Conservation (phyloP, 768 basidiomycete species). For the Mycena leptocephala region DNA sequence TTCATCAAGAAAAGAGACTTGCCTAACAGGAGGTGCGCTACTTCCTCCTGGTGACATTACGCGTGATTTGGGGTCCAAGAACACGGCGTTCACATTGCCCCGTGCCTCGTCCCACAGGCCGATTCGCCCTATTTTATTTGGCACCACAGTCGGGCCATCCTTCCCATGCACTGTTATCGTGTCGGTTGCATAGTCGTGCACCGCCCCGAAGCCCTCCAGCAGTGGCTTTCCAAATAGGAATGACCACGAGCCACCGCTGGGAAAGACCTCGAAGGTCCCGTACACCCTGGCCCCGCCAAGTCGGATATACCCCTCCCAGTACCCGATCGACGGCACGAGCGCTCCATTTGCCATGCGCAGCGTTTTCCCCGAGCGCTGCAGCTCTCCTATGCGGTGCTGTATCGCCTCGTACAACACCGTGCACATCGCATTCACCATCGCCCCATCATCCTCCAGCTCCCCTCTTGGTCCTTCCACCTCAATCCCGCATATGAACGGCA, state of each 20-base stretch:
- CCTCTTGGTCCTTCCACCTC: conserved; percentile 34
- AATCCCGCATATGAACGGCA: no score
- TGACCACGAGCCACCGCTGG: conserved; percentile 33
- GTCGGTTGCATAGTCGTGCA: conserved; percentile 32
- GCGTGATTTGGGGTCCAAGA: conserved; percentile 21
- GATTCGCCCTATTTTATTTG: neutral
- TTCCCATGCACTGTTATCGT: conserved; percentile 12
- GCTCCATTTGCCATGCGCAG: conserved; percentile 54
- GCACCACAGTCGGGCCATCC: neutral
- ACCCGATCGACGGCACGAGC: conserved; percentile 38
- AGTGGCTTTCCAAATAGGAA: no score
- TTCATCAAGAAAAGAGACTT: no score
- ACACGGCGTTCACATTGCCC: neutral
- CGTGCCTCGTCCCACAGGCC: conserved; percentile 10
- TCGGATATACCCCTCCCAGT: conserved; percentile 39
- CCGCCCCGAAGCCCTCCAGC: conserved; percentile 20
- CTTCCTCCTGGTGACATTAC: neutral
- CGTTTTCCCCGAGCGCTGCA: conserved; percentile 16
- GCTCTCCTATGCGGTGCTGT: neutral
- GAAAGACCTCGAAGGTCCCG: conserved; percentile 41
- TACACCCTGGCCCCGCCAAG: conserved; percentile 16
- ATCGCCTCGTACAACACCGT: neutral
- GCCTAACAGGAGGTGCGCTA: no score
- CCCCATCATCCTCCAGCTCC: conserved; percentile 33
- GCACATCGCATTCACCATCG: conserved; percentile 37